A percentile compares a stretch with the other conserved stretches of the same genome.
These are phyloP conservation scores for Carex pumila DNA, from an alignment of 176 grass and related monocot genomes.

Conservation along the genomic window DNA sequence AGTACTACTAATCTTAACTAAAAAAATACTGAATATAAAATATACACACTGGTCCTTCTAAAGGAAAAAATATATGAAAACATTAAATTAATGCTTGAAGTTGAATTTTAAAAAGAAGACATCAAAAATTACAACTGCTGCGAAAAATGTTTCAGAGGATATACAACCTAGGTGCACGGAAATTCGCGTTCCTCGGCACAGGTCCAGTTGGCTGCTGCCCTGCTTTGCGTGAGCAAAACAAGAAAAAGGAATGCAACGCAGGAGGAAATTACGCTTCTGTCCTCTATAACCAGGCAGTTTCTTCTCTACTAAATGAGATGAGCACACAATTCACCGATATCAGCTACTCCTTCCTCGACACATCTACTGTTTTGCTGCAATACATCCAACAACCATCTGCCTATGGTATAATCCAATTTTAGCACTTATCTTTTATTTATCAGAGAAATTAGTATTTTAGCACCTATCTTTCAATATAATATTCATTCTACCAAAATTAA, in stretches of 20 bases:
- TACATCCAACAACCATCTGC: constrained; percentile 36
- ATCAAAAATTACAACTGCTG: background rate
- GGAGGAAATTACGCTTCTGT: constrained; percentile 38
- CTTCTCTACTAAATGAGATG: constrained; percentile 32
- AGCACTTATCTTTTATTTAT: too few relatives aligned
- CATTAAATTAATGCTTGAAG: background rate
- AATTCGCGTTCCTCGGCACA: constrained; percentile 39
- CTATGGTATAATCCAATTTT: constrained; percentile 26
- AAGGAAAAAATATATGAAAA: too few relatives aligned
- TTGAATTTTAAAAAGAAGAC: background rate
- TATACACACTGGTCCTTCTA: too few relatives aligned
- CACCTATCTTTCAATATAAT: background rate
- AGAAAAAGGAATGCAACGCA: constrained; percentile 21
- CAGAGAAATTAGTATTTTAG: too few relatives aligned
- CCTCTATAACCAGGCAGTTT: constrained; percentile 33
- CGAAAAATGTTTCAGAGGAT: constrained; percentile 28
- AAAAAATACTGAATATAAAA: too few relatives aligned
- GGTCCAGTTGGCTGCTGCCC: constrained; percentile 54
- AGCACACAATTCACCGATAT: constrained; percentile 14
- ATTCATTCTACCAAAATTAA: background rate
- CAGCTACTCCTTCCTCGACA: constrained; percentile 49
- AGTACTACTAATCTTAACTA: too few relatives aligned
- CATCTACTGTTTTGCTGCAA: background rate
- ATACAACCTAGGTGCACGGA: constrained; percentile 49
- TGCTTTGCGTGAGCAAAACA: constrained; percentile 30